phyloP scores from a whole-genome alignment of 768 basidiomycete species.

The Xerocomus spinulosus region DNA sequence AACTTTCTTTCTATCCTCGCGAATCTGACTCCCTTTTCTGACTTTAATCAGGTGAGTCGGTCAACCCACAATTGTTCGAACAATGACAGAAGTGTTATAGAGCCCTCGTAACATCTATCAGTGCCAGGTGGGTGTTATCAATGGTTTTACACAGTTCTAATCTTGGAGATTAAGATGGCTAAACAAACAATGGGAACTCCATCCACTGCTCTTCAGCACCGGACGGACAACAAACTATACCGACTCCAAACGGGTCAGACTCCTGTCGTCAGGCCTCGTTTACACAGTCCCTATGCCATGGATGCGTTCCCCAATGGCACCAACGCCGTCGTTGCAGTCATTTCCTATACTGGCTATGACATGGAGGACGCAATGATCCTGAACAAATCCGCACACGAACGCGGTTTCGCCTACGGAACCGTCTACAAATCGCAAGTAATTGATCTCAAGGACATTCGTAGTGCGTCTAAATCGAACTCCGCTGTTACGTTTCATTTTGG shows the following conservation, averaged over 20 bases:
- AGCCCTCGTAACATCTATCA: conserved; percentile 91
- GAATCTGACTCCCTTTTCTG: conserved; percentile 97
- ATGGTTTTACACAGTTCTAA: conserved; percentile 5
- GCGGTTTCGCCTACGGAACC: conserved; percentile 94
- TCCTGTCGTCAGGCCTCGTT: conserved; percentile 85
- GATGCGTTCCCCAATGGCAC: conserved; percentile 98
- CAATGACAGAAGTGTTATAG: conserved; percentile 33
- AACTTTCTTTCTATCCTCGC: conserved; percentile 96
- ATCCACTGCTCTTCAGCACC: conserved; percentile 81
- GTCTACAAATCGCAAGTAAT: conserved; percentile 93
- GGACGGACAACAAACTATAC: conserved; percentile 98
- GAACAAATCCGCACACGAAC: conserved; percentile 97
- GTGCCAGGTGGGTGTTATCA: conserved; percentile 60
- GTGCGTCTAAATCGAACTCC: conserved; percentile 53
- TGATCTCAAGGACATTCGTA: conserved; percentile 78
- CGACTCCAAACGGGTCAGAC: conserved; percentile 93
- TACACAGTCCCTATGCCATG: conserved; percentile 96
- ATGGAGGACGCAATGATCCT: conserved; percentile 99
- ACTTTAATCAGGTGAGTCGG: conserved; percentile 88
- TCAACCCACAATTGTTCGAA: neutral
- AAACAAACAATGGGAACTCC: conserved; percentile 99
- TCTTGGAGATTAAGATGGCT: conserved; percentile 71
- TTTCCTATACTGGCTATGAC: conserved; percentile 99
- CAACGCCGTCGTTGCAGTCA: conserved; percentile 98
- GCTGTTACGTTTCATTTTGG: conserved; percentile 86